Evolutionary conservation across 2,329 filamentous ascomycete genomes (phyloP).

Genomic region (Magnaporthales sp.): DNA sequence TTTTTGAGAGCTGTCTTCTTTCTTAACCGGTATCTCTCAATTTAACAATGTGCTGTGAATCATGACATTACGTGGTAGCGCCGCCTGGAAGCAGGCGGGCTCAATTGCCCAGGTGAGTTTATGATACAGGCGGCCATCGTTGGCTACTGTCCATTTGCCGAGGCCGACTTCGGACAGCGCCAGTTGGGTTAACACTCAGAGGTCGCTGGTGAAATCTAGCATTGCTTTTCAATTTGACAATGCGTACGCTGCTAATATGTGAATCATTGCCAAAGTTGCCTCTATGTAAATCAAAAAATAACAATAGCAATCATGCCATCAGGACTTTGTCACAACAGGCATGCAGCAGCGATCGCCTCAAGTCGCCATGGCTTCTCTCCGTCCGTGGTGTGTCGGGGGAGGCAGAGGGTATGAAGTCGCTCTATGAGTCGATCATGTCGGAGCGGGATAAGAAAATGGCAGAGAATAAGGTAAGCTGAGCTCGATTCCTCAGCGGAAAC

Average conservation of each 20-base stretch:
- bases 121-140: neutral
- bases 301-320: neutral
- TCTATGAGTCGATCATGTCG: neutral
- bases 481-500: neutral
- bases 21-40: neutral
- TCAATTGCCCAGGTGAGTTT: slow-evolving; percentile 22
- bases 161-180: slow-evolving; percentile 3
- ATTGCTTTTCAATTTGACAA: neutral
- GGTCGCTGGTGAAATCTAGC: neutral
- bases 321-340: neutral
- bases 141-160: neutral
- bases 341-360: neutral
- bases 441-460: neutral
- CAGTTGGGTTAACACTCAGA: neutral
- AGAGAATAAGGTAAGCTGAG: neutral
- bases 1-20: neutral
- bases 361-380: neutral
- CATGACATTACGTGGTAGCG: slow-evolving; percentile 12
- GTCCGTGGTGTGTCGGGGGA: neutral
- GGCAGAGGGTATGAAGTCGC: neutral
- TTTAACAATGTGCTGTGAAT: slow-evolving; percentile 2
- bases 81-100: slow-evolving; percentile 29
- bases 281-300: neutral
- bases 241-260: neutral
- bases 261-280: neutral